Conservation (phyloP, 2,329 filamentous ascomycete genomes). For the Cladosporium halotolerans region DNA sequence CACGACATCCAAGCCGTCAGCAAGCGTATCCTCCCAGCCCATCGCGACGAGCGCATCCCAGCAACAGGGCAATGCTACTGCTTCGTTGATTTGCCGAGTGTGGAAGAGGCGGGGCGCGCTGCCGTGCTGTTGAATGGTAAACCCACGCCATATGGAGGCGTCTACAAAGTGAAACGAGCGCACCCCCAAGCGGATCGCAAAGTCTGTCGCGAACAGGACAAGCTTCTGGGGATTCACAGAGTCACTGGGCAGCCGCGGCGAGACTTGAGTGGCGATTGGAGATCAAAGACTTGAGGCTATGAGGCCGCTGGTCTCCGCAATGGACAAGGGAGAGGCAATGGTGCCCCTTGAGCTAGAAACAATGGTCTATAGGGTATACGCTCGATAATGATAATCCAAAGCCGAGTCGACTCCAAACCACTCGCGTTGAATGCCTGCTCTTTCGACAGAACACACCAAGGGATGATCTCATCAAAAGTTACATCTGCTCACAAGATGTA, state of each 20-base stretch:
- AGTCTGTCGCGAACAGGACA: conserved; percentile 2
- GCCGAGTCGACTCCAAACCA: too few species aligned
- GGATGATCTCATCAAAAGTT: too few species aligned
- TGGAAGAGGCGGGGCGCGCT: conserved; percentile 23
- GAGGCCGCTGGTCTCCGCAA: background rate
- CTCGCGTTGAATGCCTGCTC: too few species aligned
- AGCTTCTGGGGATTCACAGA: background rate
- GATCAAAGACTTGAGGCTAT: background rate
- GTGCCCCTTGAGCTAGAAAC: too few species aligned
- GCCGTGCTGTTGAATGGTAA: conserved; percentile 22
- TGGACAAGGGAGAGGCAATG: too few species aligned
- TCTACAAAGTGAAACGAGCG: conserved; percentile 18
- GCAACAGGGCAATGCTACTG: conserved; percentile 22
- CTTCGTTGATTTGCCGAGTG: conserved; percentile 25
- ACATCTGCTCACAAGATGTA: background rate
- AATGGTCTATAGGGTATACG: background rate
- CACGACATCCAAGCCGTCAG: conserved; percentile 43
- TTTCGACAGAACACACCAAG: too few species aligned
- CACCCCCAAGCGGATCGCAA: background rate
- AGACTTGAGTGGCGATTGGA: background rate
- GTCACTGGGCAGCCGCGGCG: background rate
- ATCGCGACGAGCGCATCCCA: conserved; percentile 11
- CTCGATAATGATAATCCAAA: background rate
- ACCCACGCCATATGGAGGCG: conserved; percentile 16
- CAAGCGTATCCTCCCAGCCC: conserved; percentile 33